Percentiles rank a stretch among this genome's conserved stretches.
phyloP scores from a whole-genome alignment of 2,329 filamentous ascomycete genomes.

The Colletotrichum abscissum region DNA sequence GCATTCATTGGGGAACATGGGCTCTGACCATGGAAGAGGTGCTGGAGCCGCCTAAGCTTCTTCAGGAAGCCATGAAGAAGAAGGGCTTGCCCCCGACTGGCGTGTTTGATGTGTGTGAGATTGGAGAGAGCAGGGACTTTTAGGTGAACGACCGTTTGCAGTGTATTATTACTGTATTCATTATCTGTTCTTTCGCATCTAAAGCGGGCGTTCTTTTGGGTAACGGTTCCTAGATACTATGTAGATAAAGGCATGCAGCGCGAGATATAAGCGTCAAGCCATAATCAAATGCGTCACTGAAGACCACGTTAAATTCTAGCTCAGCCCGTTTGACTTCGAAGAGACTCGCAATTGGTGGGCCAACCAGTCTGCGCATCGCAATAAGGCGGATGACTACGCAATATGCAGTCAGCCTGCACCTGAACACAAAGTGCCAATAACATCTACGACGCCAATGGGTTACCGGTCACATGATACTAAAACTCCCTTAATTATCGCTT shows the following conservation, averaged over 20 bases:
- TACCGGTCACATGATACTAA: no score
- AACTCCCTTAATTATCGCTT: no score
- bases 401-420: no score
- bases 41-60: conserved; percentile 79
- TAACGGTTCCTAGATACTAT: not conserved
- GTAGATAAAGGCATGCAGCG: not conserved
- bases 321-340: not conserved
- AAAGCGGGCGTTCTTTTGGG: not conserved
- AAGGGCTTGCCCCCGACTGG: conserved; percentile 77
- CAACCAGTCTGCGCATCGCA: no score
- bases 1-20: conserved; percentile 95
- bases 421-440: no score
- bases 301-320: not conserved
- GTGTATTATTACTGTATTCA: not conserved
- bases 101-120: conserved; percentile 83
- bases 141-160: conserved; percentile 45
- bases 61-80: conserved; percentile 77
- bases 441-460: no score
- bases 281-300: not conserved
- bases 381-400: no score
- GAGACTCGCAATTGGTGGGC: no score
- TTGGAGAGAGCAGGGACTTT: conserved; percentile 86
- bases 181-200: not conserved
- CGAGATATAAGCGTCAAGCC: not conserved
- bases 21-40: conserved; percentile 87